Conservation (phyloP, 371 early-diverging fungal species). For the Umbelopsis sp. region DNA sequence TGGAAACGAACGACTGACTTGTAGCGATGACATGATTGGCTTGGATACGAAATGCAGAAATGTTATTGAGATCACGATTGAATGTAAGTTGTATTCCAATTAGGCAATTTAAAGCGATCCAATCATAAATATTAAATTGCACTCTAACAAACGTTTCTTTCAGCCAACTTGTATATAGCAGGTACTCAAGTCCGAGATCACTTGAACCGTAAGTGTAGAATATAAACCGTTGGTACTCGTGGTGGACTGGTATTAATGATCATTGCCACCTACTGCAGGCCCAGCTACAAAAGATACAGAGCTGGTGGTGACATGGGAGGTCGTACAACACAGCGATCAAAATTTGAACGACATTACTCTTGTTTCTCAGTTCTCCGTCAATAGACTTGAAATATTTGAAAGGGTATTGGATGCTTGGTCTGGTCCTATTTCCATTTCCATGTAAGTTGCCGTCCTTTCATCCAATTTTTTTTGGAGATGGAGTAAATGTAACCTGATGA, state of each 20-base stretch:
- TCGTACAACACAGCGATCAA: background rate
- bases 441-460: constrained; percentile 39
- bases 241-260: too few species aligned
- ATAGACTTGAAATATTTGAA: constrained; percentile 57
- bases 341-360: constrained; percentile 43
- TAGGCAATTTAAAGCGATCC: background rate
- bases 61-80: constrained; percentile 35
- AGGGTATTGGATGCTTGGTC: constrained; percentile 52
- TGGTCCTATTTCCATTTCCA: constrained; percentile 60
- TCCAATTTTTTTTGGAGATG: too few species aligned
- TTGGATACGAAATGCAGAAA: constrained; percentile 36
- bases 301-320: background rate
- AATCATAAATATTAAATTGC: background rate
- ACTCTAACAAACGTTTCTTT: background rate
- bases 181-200: background rate
- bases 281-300: background rate
- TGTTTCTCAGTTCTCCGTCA: constrained; percentile 65
- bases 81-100: constrained; percentile 23
- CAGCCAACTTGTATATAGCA: constrained; percentile 7
- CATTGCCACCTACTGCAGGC: background rate
- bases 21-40: constrained; percentile 21
- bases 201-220: background rate
- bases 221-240: background rate
- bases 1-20: constrained; percentile 30
- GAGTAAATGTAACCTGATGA: too few species aligned